Percentiles rank a stretch among this genome's conserved stretches.
Conservation (phyloP, 768 basidiomycete genomes). For the Psilocybe subaeruginosa region DNA sequence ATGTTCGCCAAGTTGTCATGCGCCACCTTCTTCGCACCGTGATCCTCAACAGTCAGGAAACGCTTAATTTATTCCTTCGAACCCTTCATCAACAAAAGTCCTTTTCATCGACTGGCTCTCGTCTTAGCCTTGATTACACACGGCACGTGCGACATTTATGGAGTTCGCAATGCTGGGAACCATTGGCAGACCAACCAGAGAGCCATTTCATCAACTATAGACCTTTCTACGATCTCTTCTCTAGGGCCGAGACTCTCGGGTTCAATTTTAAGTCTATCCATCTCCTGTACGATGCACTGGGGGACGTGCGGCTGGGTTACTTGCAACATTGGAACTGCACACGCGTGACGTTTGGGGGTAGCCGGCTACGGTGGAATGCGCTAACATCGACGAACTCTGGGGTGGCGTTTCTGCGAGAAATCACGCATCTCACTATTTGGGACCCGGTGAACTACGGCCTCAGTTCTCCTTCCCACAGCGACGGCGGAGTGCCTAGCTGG, state of each 20-base stretch:
- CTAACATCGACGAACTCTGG: constrained; percentile 33
- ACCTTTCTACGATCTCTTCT: constrained; percentile 29
- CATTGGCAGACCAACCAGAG: constrained; percentile 22
- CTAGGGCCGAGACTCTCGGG: constrained; percentile 34
- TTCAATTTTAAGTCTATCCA: constrained; percentile 32
- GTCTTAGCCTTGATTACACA: constrained; percentile 34
- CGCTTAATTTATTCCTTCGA: constrained; percentile 34
- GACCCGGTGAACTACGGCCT: constrained; percentile 13
- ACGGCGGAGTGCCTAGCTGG: constrained; percentile 26
- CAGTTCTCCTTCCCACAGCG: background rate
- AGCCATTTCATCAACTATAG: constrained; percentile 20
- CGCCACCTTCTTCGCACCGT: constrained; percentile 42
- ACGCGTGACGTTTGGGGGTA: constrained; percentile 35
- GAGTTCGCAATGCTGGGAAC: constrained; percentile 32
- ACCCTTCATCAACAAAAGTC: constrained; percentile 32
- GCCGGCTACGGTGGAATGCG: constrained; percentile 32
- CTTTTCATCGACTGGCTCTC: constrained; percentile 14
- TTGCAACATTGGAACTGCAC: constrained; percentile 27
- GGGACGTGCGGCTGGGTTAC: constrained; percentile 11
- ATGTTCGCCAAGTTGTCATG: constrained; percentile 37
- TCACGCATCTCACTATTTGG: constrained; percentile 41
- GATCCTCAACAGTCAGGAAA: constrained; percentile 28
- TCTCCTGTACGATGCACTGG: constrained; percentile 36
- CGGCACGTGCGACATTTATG: constrained; percentile 35
- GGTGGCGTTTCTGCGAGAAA: constrained; percentile 32